Evolutionary conservation across 2,329 filamentous ascomycete genomes (phyloP).

Genomic region (Huntiella moniliformis): DNA sequence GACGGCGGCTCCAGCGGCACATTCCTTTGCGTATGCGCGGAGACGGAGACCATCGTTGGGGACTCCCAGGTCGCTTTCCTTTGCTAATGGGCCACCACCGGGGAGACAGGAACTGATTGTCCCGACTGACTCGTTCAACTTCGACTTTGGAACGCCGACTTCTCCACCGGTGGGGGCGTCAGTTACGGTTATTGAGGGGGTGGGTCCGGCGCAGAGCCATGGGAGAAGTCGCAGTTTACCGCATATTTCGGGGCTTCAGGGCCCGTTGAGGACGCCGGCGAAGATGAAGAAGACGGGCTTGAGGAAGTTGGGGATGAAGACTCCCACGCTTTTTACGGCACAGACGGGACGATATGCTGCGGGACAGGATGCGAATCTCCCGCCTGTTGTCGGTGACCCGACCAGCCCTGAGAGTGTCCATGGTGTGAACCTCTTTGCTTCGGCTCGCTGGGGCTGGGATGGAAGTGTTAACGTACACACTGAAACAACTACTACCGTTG

Average conservation of each 20-base stretch:
- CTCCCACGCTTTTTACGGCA: neutral
- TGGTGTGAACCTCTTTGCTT: slow-evolving; percentile 4
- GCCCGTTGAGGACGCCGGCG: slow-evolving; percentile 8
- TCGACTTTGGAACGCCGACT: neutral
- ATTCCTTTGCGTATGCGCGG: slow-evolving; percentile 10
- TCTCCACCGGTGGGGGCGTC: neutral
- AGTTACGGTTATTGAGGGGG: neutral
- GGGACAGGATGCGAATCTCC: too few species aligned
- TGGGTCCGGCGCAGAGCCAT: neutral
- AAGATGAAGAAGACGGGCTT: slow-evolving; percentile 9
- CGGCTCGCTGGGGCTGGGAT: neutral
- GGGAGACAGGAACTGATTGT: neutral
- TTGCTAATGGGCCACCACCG: slow-evolving; percentile 9
- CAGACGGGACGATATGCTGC: too few species aligned
- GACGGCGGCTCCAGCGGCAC: slow-evolving; percentile 1
- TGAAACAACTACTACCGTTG: slow-evolving; percentile 1
- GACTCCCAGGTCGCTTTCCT: slow-evolving; percentile 9
- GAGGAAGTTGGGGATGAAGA: neutral
- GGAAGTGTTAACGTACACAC: slow-evolving; percentile 1
- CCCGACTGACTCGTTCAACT: slow-evolving; percentile 2
- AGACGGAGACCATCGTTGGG: slow-evolving; percentile 7
- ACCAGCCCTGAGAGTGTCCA: slow-evolving; percentile 1
- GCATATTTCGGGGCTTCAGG: slow-evolving; percentile 6
- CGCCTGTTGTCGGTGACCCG: neutral
- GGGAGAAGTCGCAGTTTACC: slow-evolving; percentile 6